Evolutionary conservation across 495 filamentous ascomycete genomes (phyloP), one percentile per base, ranked within the genome.

Genomic region (Podospora pseudocomata): DNA sequence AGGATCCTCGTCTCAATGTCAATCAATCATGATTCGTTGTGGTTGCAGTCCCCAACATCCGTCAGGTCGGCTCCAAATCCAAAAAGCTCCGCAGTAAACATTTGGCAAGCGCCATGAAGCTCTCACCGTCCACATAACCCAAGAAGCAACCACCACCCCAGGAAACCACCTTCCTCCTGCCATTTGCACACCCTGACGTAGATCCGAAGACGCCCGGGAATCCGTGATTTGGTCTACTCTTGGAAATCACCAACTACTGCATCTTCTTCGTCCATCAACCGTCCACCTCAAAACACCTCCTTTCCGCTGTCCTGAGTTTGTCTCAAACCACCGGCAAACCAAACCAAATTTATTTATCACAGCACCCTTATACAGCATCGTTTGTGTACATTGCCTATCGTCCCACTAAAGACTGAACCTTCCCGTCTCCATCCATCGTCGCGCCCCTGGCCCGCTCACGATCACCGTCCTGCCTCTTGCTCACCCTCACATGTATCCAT

Each of bases 281-380:
- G 6, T 20, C 55, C 1, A 30, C 34, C 65, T 27, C 49, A 4
- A 44, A 55, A 49, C 64, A 55, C 53, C 44, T 54, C 9, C 16
- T 39, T 56, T 61, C 13, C n/a, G 55, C 28, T 32, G 30, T 58
- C 67, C 26, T 57, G 39, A 28, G 66, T 68, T 71, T 63, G 59
- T 27, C 59, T 18, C 53, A 68, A 71, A 66, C 63, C 39, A 28
- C 55, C 53, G 39, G 60, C 67, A 54, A 55, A 66, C 71, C 70
- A 73, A 16, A 55, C 39, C 54, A 56, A 66, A 27, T 54, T 23
- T 23, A 34, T 65, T 65, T 54, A 32, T 26, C 64, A 15, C 16
- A 18, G 32, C 59, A 61, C 20, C 44, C 7, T 66, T 61, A 65
- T 30, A 23, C 30, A 66, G 19, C 32, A 69, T 67, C 54, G 30